Evolutionary conservation across 2,329 filamentous ascomycete genomes (phyloP), one percentile per base, ranked within the genome.

Genomic region (Fusarium zealandicum): DNA sequence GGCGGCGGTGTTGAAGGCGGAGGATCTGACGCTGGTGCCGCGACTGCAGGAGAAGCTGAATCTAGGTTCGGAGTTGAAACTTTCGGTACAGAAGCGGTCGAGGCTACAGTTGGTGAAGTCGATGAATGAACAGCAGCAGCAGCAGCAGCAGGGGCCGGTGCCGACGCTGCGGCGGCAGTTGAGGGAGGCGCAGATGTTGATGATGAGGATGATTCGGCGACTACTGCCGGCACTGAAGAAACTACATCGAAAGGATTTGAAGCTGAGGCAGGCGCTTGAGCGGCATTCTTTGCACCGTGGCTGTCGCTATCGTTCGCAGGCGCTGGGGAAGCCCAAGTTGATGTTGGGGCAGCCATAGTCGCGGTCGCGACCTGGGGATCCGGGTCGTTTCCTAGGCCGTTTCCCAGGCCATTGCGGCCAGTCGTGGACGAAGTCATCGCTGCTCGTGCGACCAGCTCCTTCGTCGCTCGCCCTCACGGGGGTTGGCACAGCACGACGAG

Each of bases 381-480:
- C 57, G 54, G 60, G 54, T 63, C 59, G 35, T 52, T 50, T 37
- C 60, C 53, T 46, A 63, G 55, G 58, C 50, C 54, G 49, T 59
- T 53, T 50, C 57, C 53, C 44, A 62, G 55, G 66, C 66, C 67
- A 61, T 67, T 62, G 56, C 70, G 73, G 73, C 73, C 75, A 72
- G 72, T 76, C 72, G 76, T 76, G 70, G 81, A 82, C 82, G 81
- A 84, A 82, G 80, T 83, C 82, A 84, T 84, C 80, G 81, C 82
- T 83, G 73, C 75, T 78, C 72, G 70, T 69, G 59, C 65, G 72
- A 80, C 55, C 80, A 82, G 81, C 81, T 83, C 80, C 76, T 83
- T 81, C 80, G 80, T 78, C 81, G 73, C 65, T 65, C 61, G 53
- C 63, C 66, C 66, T 64, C 63, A 47, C 59, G 61, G 56, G 53